Evolutionary conservation across 768 basidiomycete genomes (phyloP).

Genomic region (Boletus sensibilis): DNA sequence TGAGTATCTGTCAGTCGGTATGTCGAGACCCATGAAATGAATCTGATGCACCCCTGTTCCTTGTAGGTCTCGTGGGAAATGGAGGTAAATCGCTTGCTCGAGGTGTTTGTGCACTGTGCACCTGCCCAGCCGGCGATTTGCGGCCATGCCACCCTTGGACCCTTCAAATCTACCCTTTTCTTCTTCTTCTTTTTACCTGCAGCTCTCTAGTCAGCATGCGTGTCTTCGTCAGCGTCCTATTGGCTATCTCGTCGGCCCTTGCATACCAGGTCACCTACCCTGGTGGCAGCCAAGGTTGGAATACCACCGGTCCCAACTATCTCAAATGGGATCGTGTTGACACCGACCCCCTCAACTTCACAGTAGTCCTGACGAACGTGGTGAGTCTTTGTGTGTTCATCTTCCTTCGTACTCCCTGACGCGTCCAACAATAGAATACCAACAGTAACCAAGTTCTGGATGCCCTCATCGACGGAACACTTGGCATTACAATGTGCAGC

Average conservation of each 20-base stretch:
- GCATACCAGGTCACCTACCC: slow-evolving; percentile 67
- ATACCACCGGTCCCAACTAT: slow-evolving; percentile 47
- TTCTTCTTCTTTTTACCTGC: not conserved
- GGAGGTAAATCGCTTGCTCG: slow-evolving; percentile 5
- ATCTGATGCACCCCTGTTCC: not conserved
- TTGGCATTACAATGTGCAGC: slow-evolving; percentile 40
- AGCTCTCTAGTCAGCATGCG: slow-evolving; percentile 39
- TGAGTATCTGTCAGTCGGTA: slow-evolving; percentile 3
- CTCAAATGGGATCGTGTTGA: slow-evolving; percentile 63
- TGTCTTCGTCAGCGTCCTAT: slow-evolving; percentile 40
- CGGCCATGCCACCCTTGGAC: not conserved
- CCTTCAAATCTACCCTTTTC: slow-evolving; percentile 4
- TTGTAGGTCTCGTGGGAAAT: slow-evolving; percentile 24
- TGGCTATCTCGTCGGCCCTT: slow-evolving; percentile 53
- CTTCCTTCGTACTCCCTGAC: slow-evolving; percentile 1
- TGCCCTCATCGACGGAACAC: slow-evolving; percentile 52
- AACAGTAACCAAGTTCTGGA: slow-evolving; percentile 48
- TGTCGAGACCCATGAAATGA: not conserved
- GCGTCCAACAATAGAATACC: slow-evolving; percentile 33
- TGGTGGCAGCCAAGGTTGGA: slow-evolving; percentile 51
- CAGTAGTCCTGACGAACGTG: slow-evolving; percentile 63
- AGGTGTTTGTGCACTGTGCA: not conserved
- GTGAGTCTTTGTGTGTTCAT: slow-evolving; percentile 34
- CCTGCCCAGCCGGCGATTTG: slow-evolving; percentile 12
- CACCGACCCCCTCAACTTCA: slow-evolving; percentile 70